phyloP scores from a whole-genome alignment of 352 stramenopile species.

The Globisporangium splendens region DNA sequence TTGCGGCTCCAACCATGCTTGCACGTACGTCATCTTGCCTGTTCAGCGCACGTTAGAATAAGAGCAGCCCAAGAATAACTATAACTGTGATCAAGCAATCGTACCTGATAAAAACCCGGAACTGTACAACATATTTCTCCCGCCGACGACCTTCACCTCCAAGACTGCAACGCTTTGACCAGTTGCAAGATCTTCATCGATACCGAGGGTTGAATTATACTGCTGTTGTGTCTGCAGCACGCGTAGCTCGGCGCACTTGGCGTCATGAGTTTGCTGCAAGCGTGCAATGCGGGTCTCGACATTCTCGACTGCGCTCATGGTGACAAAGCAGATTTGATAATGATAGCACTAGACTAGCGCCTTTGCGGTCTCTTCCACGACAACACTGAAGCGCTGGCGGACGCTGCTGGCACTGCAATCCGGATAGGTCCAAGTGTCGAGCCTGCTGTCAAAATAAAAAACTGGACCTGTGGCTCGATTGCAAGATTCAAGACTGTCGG shows the following conservation, averaged over 20 bases:
- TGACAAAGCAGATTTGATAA: too few species aligned
- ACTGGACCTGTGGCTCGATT: too few species aligned
- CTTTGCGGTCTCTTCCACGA: too few species aligned
- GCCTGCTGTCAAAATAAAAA: too few species aligned
- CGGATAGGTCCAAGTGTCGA: too few species aligned
- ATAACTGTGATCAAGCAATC: neutral
- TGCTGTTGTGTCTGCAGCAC: conserved; percentile 38
- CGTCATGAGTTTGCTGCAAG: conserved; percentile 42
- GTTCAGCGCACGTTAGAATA: neutral
- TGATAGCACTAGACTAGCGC: too few species aligned
- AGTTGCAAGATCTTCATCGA: conserved; percentile 48
- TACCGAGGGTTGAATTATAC: conserved; percentile 40
- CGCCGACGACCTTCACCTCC: conserved; percentile 37
- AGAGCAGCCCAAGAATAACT: neutral
- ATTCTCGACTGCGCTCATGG: conserved; percentile 68
- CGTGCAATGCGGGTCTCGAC: conserved; percentile 51
- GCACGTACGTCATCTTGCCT: conserved; percentile 49
- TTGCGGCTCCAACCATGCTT: conserved; percentile 34
- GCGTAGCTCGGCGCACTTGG: conserved; percentile 39
- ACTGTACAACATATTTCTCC: conserved; percentile 43
- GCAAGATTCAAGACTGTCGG: too few species aligned
- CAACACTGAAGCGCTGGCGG: too few species aligned
- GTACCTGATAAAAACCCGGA: conserved; percentile 38
- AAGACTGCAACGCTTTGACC: conserved; percentile 41
- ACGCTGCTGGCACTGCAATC: too few species aligned